Conservation (phyloP, 495 filamentous ascomycete species). For the Daldinia decipiens region DNA sequence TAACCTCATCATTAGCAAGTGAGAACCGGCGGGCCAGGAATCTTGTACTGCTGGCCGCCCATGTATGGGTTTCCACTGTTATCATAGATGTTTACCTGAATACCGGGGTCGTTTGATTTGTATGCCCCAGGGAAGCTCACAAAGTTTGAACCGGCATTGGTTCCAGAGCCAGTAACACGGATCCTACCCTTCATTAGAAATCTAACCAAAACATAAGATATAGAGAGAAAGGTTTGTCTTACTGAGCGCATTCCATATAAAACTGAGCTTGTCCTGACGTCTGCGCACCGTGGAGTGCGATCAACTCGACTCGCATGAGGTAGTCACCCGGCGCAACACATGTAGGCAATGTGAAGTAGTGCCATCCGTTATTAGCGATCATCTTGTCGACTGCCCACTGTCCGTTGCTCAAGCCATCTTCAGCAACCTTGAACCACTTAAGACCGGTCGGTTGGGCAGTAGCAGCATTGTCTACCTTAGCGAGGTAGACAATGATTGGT, state of each 20-base stretch:
- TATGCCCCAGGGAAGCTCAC: slow-evolving; percentile 62
- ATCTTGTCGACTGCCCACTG: slow-evolving; percentile 58
- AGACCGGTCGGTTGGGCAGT: slow-evolving; percentile 52
- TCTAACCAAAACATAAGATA: not conserved
- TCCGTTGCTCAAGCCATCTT: slow-evolving; percentile 54
- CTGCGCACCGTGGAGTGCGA: slow-evolving; percentile 60
- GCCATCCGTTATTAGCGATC: slow-evolving; percentile 56
- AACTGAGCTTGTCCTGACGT: slow-evolving; percentile 59
- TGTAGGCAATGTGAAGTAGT: slow-evolving; percentile 58
- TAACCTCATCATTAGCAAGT: slow-evolving; percentile 5
- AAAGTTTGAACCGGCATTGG: slow-evolving; percentile 50
- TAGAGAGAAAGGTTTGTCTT: slow-evolving; percentile 20
- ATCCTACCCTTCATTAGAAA: slow-evolving; percentile 46
- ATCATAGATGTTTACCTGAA: slow-evolving; percentile 57
- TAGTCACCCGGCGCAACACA: slow-evolving; percentile 61
- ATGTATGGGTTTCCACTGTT: slow-evolving; percentile 48
- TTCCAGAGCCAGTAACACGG: slow-evolving; percentile 60
- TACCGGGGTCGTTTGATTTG: slow-evolving; percentile 56
- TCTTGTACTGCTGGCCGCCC: slow-evolving; percentile 53
- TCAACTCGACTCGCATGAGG: slow-evolving; percentile 63
- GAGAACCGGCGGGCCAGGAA: slow-evolving; percentile 54
- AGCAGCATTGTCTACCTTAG: slow-evolving; percentile 59
- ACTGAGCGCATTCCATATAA: slow-evolving; percentile 60
- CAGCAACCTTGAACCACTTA: slow-evolving; percentile 59
- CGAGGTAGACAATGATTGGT: slow-evolving; percentile 61